These are phyloP conservation scores for Fagopyrum homotropicum DNA, from an alignment of 148 eudicot genomes.

Conservation along the genomic window DNA sequence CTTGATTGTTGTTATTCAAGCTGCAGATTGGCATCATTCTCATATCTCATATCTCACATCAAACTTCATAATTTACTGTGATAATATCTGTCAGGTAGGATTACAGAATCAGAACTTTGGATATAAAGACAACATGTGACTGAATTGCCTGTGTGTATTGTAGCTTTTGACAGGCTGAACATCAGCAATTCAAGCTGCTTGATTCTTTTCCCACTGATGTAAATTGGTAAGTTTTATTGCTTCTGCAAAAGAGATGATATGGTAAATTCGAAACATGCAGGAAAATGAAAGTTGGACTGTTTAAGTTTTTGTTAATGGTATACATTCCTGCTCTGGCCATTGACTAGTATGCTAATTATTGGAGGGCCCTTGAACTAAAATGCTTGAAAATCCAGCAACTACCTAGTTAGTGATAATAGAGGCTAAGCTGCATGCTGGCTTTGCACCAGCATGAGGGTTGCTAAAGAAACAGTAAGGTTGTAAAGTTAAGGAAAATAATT, in stretches of 20 bases:
- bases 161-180: background rate
- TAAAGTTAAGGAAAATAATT: conserved; percentile 23
- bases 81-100: background rate
- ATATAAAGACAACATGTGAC: background rate
- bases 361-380: background rate
- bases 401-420: background rate
- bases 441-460: conserved; percentile 8
- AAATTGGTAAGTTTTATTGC: background rate
- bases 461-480: conserved; percentile 14
- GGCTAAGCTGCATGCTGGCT: conserved; percentile 2
- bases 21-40: background rate
- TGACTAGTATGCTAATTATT: background rate
- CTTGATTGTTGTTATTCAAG: background rate
- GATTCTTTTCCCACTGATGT: background rate
- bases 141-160: conserved; percentile 2
- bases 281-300: background rate
- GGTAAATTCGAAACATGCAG: background rate
- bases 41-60: background rate
- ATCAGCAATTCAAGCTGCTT: background rate
- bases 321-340: background rate
- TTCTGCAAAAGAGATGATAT: background rate
- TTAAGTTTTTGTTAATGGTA: background rate
- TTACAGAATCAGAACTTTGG: background rate
- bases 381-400: background rate
- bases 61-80: background rate